Percentiles rank a stretch among this genome's conserved stretches.
These are phyloP conservation scores for Ganoderma sinense DNA, from an alignment of 1,284 basidiomycete species.

Conservation along the genomic window DNA sequence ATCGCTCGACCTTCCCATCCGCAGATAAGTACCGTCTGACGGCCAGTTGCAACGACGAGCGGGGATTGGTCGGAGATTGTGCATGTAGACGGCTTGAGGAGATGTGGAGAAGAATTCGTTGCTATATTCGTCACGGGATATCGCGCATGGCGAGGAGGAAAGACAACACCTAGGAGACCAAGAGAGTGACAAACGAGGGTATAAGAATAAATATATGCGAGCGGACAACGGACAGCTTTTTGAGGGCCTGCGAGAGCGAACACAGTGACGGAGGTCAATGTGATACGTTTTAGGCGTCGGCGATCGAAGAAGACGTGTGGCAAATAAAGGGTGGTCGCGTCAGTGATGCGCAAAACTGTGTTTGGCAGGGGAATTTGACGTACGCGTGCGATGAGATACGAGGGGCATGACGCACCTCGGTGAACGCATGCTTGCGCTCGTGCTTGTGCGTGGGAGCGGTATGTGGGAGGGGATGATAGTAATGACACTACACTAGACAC, in stretches of 20 bases:
- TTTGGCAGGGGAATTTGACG: constrained; percentile 13
- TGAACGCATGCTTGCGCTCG: constrained; percentile 18
- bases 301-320: neutral
- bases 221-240: constrained; percentile 27
- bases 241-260: constrained; percentile 15
- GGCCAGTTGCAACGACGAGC: neutral
- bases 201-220: constrained; percentile 33
- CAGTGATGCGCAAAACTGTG: constrained; percentile 1
- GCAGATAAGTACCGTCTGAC: neutral
- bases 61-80: neutral
- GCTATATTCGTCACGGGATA: constrained; percentile 35
- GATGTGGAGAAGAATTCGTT: constrained; percentile 18
- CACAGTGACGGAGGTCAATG: neutral
- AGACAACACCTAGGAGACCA: constrained; percentile 23
- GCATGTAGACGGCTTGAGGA: neutral
- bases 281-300: neutral
- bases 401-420: constrained; percentile 4
- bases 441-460: neutral
- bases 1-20: neutral
- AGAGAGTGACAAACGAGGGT: constrained; percentile 29
- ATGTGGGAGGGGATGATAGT: constrained; percentile 18
- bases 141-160: constrained; percentile 23
- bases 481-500: constrained; percentile 17
- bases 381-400: constrained; percentile 28
- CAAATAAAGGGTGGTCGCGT: constrained; percentile 4